Base-by-base conservation (phyloP, 2,329 filamentous ascomycete species). In the Neofusicoccum laricinum region DNA sequence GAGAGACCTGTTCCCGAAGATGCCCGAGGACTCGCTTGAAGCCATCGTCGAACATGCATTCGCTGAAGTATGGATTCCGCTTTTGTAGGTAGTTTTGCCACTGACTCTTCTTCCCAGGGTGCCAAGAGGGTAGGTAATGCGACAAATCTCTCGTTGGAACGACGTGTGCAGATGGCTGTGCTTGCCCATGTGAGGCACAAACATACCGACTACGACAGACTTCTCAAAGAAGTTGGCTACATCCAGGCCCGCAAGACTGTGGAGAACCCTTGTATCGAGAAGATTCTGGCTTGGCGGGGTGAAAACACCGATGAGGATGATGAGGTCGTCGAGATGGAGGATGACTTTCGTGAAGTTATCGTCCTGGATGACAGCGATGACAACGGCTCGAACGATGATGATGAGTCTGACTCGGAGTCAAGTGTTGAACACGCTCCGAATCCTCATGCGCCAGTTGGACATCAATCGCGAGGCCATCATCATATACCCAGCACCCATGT, bases 321-420 rank as follows among this genome's bases (percentile, higher is more conserved):
- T 71, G 71, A 79, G 32, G 78, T 78, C 58, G 77, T 78, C 48
- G 84, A 85, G 61, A 77, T 88, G 21, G 85, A 88, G 70, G 85
- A 88, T 68, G 84, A 86, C 34, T 85, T 88, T 61, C 83, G 85
- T 57, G 86, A 89, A 73, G 84, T 87, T 65, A 87, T 89, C 68
- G 82, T 88, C 61, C 84, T 88, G 63, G 85, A 86, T 61, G 85
- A 87, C 70, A 85, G 87, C 68, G 83, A 85, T 48, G 78, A 78
- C 50, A 71, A 78, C 62, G 77, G 76, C 57, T 78, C 79, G 63
- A 74, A 79, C 40, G 68, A 70, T 36, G 67, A 68, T 17, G 36
- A 62, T 15, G 65, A 68, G 11, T 70, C 68, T 21, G 68, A 72
- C 17, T 63, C 62, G 15, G 45, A 40, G 14, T 48, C 62, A 12